These are phyloP conservation scores for Exophiala spinifera DNA, from an alignment of 2,329 filamentous ascomycete species.

Conservation along the genomic window DNA sequence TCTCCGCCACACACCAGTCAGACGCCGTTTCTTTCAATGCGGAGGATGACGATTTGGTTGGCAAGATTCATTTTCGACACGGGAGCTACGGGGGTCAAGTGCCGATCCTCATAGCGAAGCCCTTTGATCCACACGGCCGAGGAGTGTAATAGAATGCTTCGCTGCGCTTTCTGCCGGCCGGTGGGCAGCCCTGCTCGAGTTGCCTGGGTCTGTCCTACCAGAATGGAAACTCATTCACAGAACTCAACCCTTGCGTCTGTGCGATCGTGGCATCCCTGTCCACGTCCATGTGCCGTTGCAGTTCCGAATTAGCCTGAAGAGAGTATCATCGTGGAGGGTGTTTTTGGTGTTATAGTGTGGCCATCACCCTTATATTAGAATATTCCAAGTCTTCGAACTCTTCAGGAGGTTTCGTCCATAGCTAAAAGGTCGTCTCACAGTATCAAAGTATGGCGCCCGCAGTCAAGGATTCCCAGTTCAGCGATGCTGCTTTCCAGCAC, in stretches of 20 bases:
- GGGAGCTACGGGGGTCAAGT: conserved; percentile 21
- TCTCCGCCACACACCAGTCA: neutral
- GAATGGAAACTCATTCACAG: neutral
- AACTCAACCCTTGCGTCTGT: neutral
- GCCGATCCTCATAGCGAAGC: conserved; percentile 10
- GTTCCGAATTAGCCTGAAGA: conserved; percentile 20
- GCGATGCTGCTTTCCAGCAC: conserved; percentile 29
- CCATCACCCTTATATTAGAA: neutral
- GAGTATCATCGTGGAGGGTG: neutral
- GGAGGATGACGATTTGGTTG: neutral
- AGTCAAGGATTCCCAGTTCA: conserved; percentile 23
- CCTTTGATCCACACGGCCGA: neutral
- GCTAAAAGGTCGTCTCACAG: conserved; percentile 2
- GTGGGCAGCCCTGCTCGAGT: neutral
- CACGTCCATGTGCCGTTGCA: neutral
- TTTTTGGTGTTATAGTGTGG: neutral
- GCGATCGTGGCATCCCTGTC: neutral
- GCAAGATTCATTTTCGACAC: conserved; percentile 9
- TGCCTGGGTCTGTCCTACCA: conserved; percentile 2
- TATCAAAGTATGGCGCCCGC: conserved; percentile 20
- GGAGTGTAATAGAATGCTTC: conserved; percentile 1
- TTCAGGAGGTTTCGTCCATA: neutral
- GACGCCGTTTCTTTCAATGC: neutral
- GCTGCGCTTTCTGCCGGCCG: conserved; percentile 10
- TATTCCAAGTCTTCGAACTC: neutral